Conservation (phyloP, 441 rosid genomes). For the Syzygium syzygioides region DNA sequence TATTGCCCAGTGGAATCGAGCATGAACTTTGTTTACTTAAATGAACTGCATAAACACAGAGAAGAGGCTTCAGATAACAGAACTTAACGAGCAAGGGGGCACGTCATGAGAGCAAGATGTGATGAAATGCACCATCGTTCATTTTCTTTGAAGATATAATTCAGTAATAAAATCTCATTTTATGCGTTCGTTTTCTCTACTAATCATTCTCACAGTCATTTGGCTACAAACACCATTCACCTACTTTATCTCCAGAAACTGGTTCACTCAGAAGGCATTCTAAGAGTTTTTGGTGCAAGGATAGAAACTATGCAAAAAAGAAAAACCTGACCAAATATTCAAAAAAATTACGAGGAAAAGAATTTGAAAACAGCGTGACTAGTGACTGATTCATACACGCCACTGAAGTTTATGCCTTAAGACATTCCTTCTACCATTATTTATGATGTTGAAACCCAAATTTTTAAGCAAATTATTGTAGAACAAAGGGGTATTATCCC, state of each 20-base stretch:
- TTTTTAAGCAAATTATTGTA: background rate
- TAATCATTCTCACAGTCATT: background rate
- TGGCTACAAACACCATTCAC: background rate
- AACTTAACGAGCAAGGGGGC: background rate
- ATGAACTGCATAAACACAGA: constrained; percentile 25
- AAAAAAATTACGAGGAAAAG: no score
- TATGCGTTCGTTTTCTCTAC: background rate
- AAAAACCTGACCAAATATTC: background rate
- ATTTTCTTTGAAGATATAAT: background rate
- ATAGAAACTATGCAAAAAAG: background rate
- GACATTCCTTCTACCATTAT: background rate
- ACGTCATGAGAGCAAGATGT: background rate
- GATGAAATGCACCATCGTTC: background rate
- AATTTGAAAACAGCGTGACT: no score
- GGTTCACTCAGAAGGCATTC: background rate
- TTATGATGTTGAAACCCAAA: background rate
- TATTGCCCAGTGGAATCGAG: constrained; percentile 25
- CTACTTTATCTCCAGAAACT: background rate
- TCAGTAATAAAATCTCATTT: background rate
- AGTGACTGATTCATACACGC: background rate
- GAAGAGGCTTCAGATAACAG: background rate
- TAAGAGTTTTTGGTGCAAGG: background rate
- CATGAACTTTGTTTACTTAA: constrained; percentile 40
- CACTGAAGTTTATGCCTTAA: background rate
- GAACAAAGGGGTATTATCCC: background rate